phyloP scores from a whole-genome alignment of 148 eudicot species.

The Rhododendron vialii region DNA sequence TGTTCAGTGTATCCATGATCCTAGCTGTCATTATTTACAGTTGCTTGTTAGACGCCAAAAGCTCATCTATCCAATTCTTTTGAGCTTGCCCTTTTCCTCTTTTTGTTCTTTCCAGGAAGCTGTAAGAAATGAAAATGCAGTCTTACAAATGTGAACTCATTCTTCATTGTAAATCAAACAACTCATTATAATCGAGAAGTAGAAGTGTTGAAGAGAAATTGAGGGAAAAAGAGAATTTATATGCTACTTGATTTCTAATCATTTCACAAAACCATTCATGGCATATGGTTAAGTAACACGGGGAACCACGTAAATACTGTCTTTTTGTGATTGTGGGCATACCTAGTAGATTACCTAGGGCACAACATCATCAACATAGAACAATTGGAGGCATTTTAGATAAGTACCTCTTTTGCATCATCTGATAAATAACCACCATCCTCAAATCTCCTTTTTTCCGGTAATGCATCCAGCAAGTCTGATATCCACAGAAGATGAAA shows the following conservation, averaged over 20 bases:
- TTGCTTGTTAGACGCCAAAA: background rate
- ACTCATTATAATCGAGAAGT: background rate
- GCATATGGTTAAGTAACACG: background rate
- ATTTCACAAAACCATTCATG: background rate
- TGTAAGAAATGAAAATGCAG: background rate
- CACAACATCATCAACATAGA: background rate
- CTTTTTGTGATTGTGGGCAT: background rate
- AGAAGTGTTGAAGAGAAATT: background rate
- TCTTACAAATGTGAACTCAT: background rate
- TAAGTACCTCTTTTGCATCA: conserved; percentile 60
- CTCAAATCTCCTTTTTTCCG: conserved; percentile 68
- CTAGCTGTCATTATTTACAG: background rate
- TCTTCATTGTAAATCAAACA: background rate
- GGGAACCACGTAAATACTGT: background rate
- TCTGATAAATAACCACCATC: conserved; percentile 79
- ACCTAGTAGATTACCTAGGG: background rate
- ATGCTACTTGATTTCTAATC: background rate
- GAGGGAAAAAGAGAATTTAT: background rate
- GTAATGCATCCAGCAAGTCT: conserved; percentile 85
- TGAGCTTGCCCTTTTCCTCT: background rate
- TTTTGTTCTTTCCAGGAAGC: background rate
- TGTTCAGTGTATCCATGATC: background rate
- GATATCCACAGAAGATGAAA: conserved; percentile 8
- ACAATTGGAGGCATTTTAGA: background rate
- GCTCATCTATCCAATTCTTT: background rate